phyloP scores from a whole-genome alignment of 2,329 filamentous ascomycete species.

The Allantophomopsis cytisporea region DNA sequence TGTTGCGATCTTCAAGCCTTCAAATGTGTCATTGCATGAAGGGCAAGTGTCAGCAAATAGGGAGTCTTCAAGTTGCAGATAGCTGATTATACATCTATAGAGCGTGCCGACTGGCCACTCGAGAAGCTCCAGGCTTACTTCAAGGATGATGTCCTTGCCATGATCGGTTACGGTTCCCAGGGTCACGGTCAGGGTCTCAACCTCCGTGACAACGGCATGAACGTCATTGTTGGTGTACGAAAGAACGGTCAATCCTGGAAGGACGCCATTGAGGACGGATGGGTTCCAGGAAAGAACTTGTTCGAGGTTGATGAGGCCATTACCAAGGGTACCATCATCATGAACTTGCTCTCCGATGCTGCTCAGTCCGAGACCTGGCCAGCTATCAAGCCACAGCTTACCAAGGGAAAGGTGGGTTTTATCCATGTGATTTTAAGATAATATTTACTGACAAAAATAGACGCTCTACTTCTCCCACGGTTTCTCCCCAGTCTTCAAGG shows the following conservation, averaged over 20 bases:
- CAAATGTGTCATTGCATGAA: too few species aligned
- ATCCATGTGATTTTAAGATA: neutral
- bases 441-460: slow-evolving; percentile 28
- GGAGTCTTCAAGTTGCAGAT: neutral
- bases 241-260: slow-evolving; percentile 99
- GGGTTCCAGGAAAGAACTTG: slow-evolving; percentile 96
- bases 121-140: slow-evolving; percentile 98
- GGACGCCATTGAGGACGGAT: slow-evolving; percentile 92
- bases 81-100: slow-evolving; percentile 30
- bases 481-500: slow-evolving; percentile 99
- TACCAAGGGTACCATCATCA: slow-evolving; percentile 82
- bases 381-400: slow-evolving; percentile 91
- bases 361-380: slow-evolving; percentile 99
- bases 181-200: slow-evolving; percentile 99
- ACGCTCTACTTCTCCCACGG: slow-evolving; percentile 99
- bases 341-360: slow-evolving; percentile 97
- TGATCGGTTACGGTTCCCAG: slow-evolving; percentile 97
- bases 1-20: too few species aligned
- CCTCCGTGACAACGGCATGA: slow-evolving; percentile 98
- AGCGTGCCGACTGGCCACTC: slow-evolving; percentile 95
- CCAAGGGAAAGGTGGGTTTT: slow-evolving; percentile 81
- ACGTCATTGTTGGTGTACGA: slow-evolving; percentile 96
- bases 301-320: slow-evolving; percentile 98
- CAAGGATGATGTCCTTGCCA: slow-evolving; percentile 98
- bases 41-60: too few species aligned